These are phyloP conservation scores for Phaseolus lunatus DNA, from an alignment of 306 rosid species.

Conservation along the genomic window DNA sequence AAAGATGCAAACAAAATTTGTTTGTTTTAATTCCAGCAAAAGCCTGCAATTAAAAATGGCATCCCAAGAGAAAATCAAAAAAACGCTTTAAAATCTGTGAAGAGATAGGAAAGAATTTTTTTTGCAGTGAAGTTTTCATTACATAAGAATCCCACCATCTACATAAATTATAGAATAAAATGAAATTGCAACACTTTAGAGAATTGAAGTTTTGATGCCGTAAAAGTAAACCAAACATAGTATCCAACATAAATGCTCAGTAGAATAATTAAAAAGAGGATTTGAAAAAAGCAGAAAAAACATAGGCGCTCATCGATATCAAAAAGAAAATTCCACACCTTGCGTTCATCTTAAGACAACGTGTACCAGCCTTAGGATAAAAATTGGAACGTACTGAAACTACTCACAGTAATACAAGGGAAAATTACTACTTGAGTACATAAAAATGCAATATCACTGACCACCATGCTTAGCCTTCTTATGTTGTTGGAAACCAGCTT, in stretches of 20 bases:
- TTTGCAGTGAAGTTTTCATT: too few species aligned
- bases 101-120: too few species aligned
- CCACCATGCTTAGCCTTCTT: constrained; percentile 67
- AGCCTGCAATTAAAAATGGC: too few species aligned
- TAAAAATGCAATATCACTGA: constrained; percentile 33
- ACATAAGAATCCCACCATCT: too few species aligned
- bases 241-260: neutral
- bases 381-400: neutral
- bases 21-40: too few species aligned
- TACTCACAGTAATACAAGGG: constrained; percentile 36
- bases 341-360: neutral
- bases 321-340: constrained; percentile 23
- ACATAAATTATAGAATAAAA: too few species aligned
- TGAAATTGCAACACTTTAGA: too few species aligned
- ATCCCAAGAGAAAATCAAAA: too few species aligned
- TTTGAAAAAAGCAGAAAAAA: neutral
- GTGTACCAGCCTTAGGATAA: constrained; percentile 4
- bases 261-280: neutral
- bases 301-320: neutral
- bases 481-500: constrained; percentile 65
- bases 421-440: constrained; percentile 18
- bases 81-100: too few species aligned
- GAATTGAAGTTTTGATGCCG: neutral
- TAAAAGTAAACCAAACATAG: neutral
- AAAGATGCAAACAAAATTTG: too few species aligned